Evolutionary conservation across 345 rosid genomes (phyloP).

Genomic region (Xanthoceras sorbifolium): DNA sequence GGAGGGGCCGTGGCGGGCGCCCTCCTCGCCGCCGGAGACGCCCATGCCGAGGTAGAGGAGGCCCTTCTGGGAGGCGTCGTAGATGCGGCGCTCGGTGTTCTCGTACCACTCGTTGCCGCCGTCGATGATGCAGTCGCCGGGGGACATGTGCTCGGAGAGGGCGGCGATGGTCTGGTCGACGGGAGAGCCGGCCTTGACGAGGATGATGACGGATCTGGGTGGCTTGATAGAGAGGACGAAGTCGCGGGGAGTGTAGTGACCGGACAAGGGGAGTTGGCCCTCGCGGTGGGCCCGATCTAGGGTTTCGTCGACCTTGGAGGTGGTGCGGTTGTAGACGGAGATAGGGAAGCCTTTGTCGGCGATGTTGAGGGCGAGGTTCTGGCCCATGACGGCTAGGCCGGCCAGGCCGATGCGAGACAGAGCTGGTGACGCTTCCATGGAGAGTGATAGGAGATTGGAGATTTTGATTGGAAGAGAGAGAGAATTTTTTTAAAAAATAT

Average conservation of each 20-base stretch:
- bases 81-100: slow-evolving; percentile 87
- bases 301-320: slow-evolving; percentile 91
- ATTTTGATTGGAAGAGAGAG: no score
- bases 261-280: slow-evolving; percentile 75
- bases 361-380: slow-evolving; percentile 86
- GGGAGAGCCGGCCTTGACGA: slow-evolving; percentile 92
- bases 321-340: slow-evolving; percentile 88
- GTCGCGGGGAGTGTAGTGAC: slow-evolving; percentile 76
- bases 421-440: slow-evolving; percentile 63
- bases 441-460: no score
- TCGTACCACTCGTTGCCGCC: slow-evolving; percentile 97
- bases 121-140: slow-evolving; percentile 87
- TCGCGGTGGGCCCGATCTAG: slow-evolving; percentile 63
- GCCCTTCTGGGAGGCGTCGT: slow-evolving; percentile 56
- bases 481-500: no score
- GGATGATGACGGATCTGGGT: slow-evolving; percentile 90
- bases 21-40: slow-evolving; percentile 96
- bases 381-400: slow-evolving; percentile 98
- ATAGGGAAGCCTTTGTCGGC: no score
- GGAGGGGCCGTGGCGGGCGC: slow-evolving; percentile 91
- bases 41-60: slow-evolving; percentile 92
- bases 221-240: slow-evolving; percentile 84
- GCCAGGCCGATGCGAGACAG: slow-evolving; percentile 88
- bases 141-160: slow-evolving; percentile 72
- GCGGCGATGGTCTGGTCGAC: slow-evolving; percentile 89